These are phyloP conservation scores for Plasmodium falciparum DNA, from an alignment of 169 alveolate species.

Conservation along the genomic window DNA sequence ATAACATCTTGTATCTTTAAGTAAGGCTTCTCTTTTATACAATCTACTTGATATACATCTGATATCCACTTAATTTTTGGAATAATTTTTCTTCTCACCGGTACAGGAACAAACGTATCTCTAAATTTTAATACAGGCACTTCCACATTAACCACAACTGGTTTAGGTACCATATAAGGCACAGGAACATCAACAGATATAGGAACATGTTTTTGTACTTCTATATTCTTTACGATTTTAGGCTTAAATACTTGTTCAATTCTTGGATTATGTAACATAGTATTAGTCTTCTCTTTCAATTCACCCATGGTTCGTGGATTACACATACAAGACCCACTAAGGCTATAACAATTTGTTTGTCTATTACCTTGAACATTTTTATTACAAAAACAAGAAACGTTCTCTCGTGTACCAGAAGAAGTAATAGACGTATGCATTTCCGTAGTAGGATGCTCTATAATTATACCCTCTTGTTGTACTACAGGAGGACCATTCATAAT, in stretches of 20 bases:
- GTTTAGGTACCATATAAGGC: conserved; percentile 91
- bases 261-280: conserved; percentile 40
- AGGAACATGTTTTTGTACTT: conserved; percentile 87
- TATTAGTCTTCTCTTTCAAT: conserved; percentile 19
- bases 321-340: conserved; percentile 26
- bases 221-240: conserved; percentile 83
- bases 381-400: conserved; percentile 39
- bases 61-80: conserved; percentile 89
- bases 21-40: conserved; percentile 89
- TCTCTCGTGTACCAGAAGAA: conserved; percentile 13
- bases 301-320: conserved; percentile 18
- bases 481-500: conserved; percentile 15
- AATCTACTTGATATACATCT: conserved; percentile 89
- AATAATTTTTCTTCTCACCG: conserved; percentile 88
- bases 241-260: conserved; percentile 87
- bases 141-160: conserved; percentile 89
- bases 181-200: conserved; percentile 90
- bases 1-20: conserved; percentile 87
- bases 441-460: background rate
- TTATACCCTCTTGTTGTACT: conserved; percentile 5
- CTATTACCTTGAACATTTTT: conserved; percentile 78
- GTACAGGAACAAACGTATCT: conserved; percentile 90
- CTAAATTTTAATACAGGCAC: conserved; percentile 90
- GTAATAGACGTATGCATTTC: background rate
- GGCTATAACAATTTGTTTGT: conserved; percentile 45